A percentile compares a stretch with the other conserved stretches of the same genome.
Evolutionary conservation across 2,329 filamentous ascomycete genomes (phyloP).

Genomic region (Pseudogymnoascus sp.): DNA sequence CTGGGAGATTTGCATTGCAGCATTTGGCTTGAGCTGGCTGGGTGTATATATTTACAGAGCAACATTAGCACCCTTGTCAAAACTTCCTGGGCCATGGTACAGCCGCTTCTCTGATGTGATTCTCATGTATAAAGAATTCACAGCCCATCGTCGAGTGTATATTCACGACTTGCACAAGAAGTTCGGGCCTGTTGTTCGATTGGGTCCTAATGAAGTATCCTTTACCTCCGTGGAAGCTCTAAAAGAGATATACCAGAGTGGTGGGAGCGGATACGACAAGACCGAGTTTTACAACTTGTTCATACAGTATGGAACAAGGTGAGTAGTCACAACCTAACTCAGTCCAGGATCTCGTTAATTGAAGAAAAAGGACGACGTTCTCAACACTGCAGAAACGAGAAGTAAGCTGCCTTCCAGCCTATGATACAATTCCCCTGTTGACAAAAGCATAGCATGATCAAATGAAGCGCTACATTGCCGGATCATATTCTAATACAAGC

Average conservation of each 20-base stretch:
- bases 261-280: slow-evolving; percentile 58
- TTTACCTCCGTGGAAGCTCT: slow-evolving; percentile 49
- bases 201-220: slow-evolving; percentile 52
- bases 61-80: slow-evolving; percentile 17
- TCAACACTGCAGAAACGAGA: slow-evolving; percentile 27
- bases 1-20: not conserved
- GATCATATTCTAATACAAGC: slow-evolving; percentile 63
- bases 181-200: slow-evolving; percentile 51
- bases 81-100: slow-evolving; percentile 22
- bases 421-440: not conserved
- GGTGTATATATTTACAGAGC: slow-evolving; percentile 1
- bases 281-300: slow-evolving; percentile 58
- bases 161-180: slow-evolving; percentile 47
- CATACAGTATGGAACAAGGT: slow-evolving; percentile 49
- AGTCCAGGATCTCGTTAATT: not conserved
- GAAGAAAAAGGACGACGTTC: slow-evolving; percentile 30
- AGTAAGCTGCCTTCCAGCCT: slow-evolving; percentile 16
- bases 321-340: slow-evolving; percentile 16
- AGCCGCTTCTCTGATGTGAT: slow-evolving; percentile 18
- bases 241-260: slow-evolving; percentile 56
- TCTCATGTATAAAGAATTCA: slow-evolving; percentile 41
- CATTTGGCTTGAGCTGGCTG: not conserved
- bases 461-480: slow-evolving; percentile 55
- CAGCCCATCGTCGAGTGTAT: slow-evolving; percentile 44
- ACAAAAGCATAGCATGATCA: slow-evolving; percentile 46